A percentile compares a stretch with the other conserved stretches of the same genome.
These are phyloP conservation scores for Aspergillus vadensis DNA, from an alignment of 2,329 filamentous ascomycete species.

Conservation along the genomic window DNA sequence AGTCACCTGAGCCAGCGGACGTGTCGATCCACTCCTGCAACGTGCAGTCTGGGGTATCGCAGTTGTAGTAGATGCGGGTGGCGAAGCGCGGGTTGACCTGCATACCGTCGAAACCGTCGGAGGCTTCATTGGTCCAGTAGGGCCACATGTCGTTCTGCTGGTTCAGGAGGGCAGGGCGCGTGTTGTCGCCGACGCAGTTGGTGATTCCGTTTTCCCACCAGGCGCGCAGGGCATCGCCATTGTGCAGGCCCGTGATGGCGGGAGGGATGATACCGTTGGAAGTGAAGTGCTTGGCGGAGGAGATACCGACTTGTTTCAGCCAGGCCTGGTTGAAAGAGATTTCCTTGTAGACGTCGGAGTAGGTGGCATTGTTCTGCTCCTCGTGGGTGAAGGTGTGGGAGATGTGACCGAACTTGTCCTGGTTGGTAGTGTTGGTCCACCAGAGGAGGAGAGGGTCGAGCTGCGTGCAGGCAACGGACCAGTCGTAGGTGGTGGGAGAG, in stretches of 20 bases:
- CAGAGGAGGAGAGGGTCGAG: conserved; percentile 56
- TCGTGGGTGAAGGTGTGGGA: conserved; percentile 65
- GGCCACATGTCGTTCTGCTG: conserved; percentile 57
- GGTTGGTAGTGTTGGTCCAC: conserved; percentile 55
- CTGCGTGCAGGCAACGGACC: conserved; percentile 53
- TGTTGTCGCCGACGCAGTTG: conserved; percentile 66
- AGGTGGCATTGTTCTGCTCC: conserved; percentile 62
- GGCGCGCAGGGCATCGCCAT: conserved; percentile 62
- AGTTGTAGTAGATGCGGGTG: conserved; percentile 67
- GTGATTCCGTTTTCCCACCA: conserved; percentile 63
- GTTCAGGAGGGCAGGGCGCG: conserved; percentile 58
- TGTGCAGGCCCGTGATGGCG: conserved; percentile 65
- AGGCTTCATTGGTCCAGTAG: conserved; percentile 53
- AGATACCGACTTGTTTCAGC: conserved; percentile 57
- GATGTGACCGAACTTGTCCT: conserved; percentile 59
- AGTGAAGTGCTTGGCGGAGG: conserved; percentile 52
- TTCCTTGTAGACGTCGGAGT: conserved; percentile 58
- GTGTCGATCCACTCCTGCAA: conserved; percentile 63
- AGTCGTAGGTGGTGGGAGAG: conserved; percentile 49
- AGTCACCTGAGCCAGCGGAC: conserved; percentile 57
- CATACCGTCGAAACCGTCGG: conserved; percentile 59
- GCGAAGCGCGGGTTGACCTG: conserved; percentile 63
- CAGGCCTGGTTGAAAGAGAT: conserved; percentile 63
- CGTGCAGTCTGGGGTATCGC: conserved; percentile 59
- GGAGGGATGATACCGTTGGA: conserved; percentile 61